Evolutionary conservation across 306 rosid species (phyloP).

Genomic region (Astragalus glycyphyllos): DNA sequence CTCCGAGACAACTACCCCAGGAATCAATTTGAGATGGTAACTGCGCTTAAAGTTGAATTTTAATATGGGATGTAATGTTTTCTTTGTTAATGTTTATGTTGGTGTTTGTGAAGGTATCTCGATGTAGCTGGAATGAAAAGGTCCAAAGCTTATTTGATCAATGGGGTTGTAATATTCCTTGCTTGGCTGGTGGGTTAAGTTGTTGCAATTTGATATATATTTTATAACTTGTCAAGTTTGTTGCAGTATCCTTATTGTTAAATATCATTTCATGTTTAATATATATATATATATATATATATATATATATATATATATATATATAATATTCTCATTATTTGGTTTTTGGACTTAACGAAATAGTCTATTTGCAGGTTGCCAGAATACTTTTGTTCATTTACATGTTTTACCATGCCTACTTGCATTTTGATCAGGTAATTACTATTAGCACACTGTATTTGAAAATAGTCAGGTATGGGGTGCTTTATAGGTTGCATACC

Average conservation of each 20-base stretch:
- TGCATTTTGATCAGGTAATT: constrained; percentile 85
- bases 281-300: not conserved
- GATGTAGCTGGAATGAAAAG: constrained; percentile 88
- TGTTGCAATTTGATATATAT: constrained; percentile 21
- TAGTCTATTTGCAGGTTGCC: constrained; percentile 70
- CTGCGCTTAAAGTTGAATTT: constrained; percentile 15
- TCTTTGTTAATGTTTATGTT: constrained; percentile 30
- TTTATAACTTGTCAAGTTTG: constrained; percentile 1
- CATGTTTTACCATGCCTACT: constrained; percentile 82
- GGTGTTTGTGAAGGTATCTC: constrained; percentile 75
- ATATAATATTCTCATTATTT: not conserved
- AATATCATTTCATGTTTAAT: not conserved
- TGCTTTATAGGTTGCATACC: constrained; percentile 3
- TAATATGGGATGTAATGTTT: not conserved
- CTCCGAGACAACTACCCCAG: constrained; percentile 95
- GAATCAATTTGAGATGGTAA: constrained; percentile 96
- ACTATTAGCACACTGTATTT: not conserved
- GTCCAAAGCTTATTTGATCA: constrained; percentile 75
- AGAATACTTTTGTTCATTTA: constrained; percentile 80
- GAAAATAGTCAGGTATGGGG: constrained; percentile 2
- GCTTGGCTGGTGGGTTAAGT: constrained; percentile 85
- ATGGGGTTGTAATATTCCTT: constrained; percentile 86
- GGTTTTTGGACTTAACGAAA: constrained; percentile 10
- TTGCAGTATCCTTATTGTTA: not conserved
- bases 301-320: not conserved